phyloP scores from a whole-genome alignment of 1,284 basidiomycete genomes.

The Heterobasidion annosum region DNA sequence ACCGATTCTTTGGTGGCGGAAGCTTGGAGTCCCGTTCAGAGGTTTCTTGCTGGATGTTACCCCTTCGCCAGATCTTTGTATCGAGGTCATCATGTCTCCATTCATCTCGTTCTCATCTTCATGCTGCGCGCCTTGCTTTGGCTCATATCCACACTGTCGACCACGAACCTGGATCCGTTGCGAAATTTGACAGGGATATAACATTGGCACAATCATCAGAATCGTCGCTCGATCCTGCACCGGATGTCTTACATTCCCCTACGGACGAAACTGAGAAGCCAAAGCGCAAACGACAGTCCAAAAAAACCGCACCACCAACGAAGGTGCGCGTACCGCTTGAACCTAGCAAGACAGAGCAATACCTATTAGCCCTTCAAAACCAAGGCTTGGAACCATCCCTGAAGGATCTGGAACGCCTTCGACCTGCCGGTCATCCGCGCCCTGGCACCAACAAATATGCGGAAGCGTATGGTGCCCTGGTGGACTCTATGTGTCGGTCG shows the following conservation, averaged over 20 bases:
- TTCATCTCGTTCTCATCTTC: background rate
- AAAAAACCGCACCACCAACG: background rate
- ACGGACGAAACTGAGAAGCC: background rate
- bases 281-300: background rate
- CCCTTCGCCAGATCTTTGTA: background rate
- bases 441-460: constrained; percentile 38
- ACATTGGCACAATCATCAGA: background rate
- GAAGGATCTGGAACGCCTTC: constrained; percentile 46
- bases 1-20: too few species aligned
- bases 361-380: constrained; percentile 41
- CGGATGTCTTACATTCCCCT: background rate
- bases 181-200: background rate
- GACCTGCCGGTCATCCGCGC: constrained; percentile 28
- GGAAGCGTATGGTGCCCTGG: constrained; percentile 37
- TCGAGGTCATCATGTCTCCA: background rate
- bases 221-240: background rate
- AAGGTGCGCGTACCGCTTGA: background rate
- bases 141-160: background rate
- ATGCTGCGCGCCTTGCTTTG: background rate
- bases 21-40: background rate
- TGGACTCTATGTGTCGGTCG: constrained; percentile 45
- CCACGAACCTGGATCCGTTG: background rate
- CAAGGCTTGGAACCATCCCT: constrained; percentile 36
- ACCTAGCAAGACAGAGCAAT: constrained; percentile 37
- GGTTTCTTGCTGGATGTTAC: background rate